A percentile compares a stretch with the other conserved stretches of the same genome.
phyloP scores from a whole-genome alignment of 306 rosid genomes.

The Cicer chorassanicum region DNA sequence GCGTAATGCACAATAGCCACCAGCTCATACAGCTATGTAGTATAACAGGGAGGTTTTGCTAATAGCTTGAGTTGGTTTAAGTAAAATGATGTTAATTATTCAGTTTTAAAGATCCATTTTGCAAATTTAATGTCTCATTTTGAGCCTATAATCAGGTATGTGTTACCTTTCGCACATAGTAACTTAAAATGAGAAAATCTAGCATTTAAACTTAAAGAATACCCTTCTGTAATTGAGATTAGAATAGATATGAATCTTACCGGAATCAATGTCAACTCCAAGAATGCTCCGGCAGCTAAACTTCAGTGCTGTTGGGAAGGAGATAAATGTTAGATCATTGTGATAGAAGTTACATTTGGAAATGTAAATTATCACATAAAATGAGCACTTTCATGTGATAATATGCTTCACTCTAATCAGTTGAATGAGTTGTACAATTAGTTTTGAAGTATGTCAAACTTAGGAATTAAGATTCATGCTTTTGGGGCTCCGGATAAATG shows the following conservation, averaged over 20 bases:
- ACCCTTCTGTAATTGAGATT: slow-evolving; percentile 19
- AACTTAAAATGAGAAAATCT: slow-evolving; percentile 10
- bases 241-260: slow-evolving; percentile 57
- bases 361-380: background rate
- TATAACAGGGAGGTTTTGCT: background rate
- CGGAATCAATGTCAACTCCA: slow-evolving; percentile 86
- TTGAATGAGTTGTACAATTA: background rate
- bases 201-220: slow-evolving; percentile 3
- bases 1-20: slow-evolving; percentile 3
- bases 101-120: slow-evolving; percentile 16
- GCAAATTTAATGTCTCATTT: slow-evolving; percentile 3
- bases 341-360: background rate
- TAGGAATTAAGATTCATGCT: background rate
- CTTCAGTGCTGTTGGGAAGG: slow-evolving; percentile 65
- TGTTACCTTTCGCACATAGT: background rate
- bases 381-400: background rate
- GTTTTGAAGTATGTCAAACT: background rate
- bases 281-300: slow-evolving; percentile 77
- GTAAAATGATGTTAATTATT: background rate
- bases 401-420: background rate
- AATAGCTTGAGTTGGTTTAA: slow-evolving; percentile 21
- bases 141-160: slow-evolving; percentile 3
- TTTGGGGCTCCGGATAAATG: background rate
- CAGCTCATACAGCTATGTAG: background rate
- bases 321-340: slow-evolving; percentile 21